These are phyloP conservation scores for Zygoascus bituminiphila DNA, from an alignment of 805 yeast genomes.

Conservation along the genomic window DNA sequence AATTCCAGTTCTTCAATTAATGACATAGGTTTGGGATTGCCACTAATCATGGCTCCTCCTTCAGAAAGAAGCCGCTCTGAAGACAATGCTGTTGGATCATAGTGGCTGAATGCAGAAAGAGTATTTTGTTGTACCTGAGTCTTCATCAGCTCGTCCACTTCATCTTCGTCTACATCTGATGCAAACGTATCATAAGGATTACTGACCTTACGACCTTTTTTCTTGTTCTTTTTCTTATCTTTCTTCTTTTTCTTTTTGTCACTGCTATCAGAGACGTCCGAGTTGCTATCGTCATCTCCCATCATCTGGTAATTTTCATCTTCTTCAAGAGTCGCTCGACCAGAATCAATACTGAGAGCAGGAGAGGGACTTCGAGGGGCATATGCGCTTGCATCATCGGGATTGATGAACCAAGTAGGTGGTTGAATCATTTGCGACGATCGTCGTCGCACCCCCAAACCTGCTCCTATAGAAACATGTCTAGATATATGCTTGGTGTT, in stretches of 20 bases:
- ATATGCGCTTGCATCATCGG: not conserved
- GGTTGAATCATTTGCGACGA: slow-evolving; percentile 1
- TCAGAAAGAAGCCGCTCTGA: not conserved
- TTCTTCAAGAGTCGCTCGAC: slow-evolving; percentile 26
- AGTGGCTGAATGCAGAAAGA: slow-evolving; percentile 25
- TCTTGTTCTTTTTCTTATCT: slow-evolving; percentile 8
- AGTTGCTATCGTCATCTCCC: slow-evolving; percentile 6
- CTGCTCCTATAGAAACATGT: not conserved
- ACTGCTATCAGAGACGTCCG: not conserved
- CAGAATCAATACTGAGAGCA: slow-evolving; percentile 20
- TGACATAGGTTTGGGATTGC: slow-evolving; percentile 21
- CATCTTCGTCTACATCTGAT: slow-evolving; percentile 2
- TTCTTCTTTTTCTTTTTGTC: slow-evolving; percentile 8
- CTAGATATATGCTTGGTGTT: not conserved
- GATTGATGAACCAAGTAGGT: not conserved
- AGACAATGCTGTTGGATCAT: slow-evolving; percentile 18
- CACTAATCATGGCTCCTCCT: slow-evolving; percentile 5
- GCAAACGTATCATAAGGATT: slow-evolving; percentile 6
- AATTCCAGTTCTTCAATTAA: slow-evolving; percentile 32
- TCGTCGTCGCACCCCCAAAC: not conserved
- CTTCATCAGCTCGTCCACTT: not conserved
- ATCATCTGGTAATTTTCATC: slow-evolving; percentile 20
- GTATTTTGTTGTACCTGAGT: slow-evolving; percentile 2
- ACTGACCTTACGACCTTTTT: slow-evolving; percentile 8
- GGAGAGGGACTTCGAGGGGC: slow-evolving; percentile 14